Conservation (phyloP, 2,329 filamentous ascomycete species). For the Fusarium sp. region DNA sequence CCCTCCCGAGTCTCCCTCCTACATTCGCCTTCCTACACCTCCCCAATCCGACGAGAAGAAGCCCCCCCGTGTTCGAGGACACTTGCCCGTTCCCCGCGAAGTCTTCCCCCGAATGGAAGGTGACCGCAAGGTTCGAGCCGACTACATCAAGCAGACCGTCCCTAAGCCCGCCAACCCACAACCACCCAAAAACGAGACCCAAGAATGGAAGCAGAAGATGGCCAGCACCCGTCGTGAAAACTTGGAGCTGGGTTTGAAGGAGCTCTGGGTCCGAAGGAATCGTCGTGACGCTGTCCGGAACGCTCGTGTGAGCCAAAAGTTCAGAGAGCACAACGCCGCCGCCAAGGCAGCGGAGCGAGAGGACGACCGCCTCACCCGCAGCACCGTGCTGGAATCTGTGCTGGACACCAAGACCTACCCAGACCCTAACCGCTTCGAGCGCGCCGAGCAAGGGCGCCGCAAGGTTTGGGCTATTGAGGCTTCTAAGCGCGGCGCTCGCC, state of each 20-base stretch:
- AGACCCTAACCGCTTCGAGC: conserved; percentile 71
- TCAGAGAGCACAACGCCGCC: conserved; percentile 57
- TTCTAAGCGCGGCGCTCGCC: conserved; percentile 67
- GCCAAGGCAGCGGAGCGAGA: conserved; percentile 74
- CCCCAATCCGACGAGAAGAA: conserved; percentile 72
- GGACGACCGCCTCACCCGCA: conserved; percentile 80
- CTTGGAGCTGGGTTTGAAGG: conserved; percentile 75
- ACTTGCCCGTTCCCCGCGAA: conserved; percentile 83
- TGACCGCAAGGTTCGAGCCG: conserved; percentile 67
- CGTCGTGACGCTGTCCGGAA: conserved; percentile 49
- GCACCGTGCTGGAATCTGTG: conserved; percentile 67
- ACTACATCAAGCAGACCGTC: conserved; percentile 71
- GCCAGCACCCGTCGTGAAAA: conserved; percentile 77
- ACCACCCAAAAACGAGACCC: conserved; percentile 49
- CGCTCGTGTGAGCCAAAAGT: conserved; percentile 57
- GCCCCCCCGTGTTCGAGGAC: conserved; percentile 72
- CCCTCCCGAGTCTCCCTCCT: conserved; percentile 87
- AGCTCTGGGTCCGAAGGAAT: conserved; percentile 75
- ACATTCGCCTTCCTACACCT: conserved; percentile 82
- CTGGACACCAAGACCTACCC: conserved; percentile 62
- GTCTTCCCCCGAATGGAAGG: conserved; percentile 73
- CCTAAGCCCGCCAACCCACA: conserved; percentile 60
- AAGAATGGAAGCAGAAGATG: conserved; percentile 77
- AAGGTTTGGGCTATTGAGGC: conserved; percentile 54
- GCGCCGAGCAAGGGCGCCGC: conserved; percentile 59